Percentiles rank a stretch among this genome's conserved stretches.
These are phyloP conservation scores for Sphaerosporella brunnea DNA, from an alignment of 495 filamentous ascomycete species.

Conservation along the genomic window DNA sequence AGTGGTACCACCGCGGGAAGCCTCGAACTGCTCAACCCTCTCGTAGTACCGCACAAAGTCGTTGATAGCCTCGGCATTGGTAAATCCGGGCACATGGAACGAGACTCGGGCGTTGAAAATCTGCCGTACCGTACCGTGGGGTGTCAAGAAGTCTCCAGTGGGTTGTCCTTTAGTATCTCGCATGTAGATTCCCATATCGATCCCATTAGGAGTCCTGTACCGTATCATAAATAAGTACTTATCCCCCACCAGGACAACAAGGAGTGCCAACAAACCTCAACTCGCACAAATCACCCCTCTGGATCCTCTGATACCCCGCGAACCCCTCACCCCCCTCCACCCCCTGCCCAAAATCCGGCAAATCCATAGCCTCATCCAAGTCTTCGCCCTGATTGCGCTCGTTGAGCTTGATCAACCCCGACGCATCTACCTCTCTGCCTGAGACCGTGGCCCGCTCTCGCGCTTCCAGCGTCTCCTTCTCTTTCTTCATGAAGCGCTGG, in stretches of 20 bases:
- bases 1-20: not conserved
- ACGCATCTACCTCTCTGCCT: too few species aligned
- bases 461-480: not conserved
- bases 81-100: constrained; percentile 15
- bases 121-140: constrained; percentile 10
- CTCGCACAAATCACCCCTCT: constrained; percentile 21
- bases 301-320: constrained; percentile 5
- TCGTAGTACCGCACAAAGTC: constrained; percentile 10
- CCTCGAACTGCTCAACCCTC: constrained; percentile 4
- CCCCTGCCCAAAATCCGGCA: not conserved
- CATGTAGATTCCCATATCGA: constrained; percentile 16
- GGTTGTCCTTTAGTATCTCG: constrained; percentile 16
- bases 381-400: not conserved
- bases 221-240: too few species aligned
- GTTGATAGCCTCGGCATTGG: constrained; percentile 7
- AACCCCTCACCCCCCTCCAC: not conserved
- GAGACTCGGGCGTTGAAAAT: constrained; percentile 8
- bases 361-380: not conserved
- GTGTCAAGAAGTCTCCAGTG: constrained; percentile 17
- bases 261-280: constrained; percentile 14
- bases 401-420: not conserved
- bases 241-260: not conserved
- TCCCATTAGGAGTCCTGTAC: not conserved
- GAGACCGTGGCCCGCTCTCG: not conserved
- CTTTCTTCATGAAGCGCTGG: not conserved